These are phyloP conservation scores for Lasiosphaeris hirsuta DNA, from an alignment of 495 filamentous ascomycete species.

Conservation along the genomic window DNA sequence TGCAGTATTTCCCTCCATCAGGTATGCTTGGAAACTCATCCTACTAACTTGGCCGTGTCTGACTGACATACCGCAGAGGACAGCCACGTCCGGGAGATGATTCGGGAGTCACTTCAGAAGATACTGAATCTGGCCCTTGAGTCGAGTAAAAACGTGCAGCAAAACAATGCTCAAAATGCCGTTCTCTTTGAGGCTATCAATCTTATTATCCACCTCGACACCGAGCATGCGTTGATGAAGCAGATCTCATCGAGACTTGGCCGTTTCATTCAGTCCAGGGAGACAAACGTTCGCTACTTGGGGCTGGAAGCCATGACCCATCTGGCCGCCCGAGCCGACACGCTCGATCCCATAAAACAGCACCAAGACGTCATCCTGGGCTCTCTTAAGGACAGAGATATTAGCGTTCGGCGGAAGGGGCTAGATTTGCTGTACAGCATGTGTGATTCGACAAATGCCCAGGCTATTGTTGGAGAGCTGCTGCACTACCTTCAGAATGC, in stretches of 20 bases:
- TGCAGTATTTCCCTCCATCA: conserved; percentile 96
- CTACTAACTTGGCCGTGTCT: background rate
- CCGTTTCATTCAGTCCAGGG: conserved; percentile 93
- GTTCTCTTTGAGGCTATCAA: conserved; percentile 99
- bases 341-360: conserved; percentile 95
- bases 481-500: conserved; percentile 92
- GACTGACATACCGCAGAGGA: conserved; percentile 62
- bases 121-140: conserved; percentile 89
- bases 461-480: conserved; percentile 88
- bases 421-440: conserved; percentile 98
- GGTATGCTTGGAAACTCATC: conserved; percentile 50
- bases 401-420: conserved; percentile 93
- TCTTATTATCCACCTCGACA: conserved; percentile 97
- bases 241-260: conserved; percentile 93
- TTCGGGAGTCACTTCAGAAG: conserved; percentile 85
- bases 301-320: conserved; percentile 98
- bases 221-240: conserved; percentile 91
- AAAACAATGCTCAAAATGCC: conserved; percentile 98
- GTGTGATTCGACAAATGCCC: conserved; percentile 92
- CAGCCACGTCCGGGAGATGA: conserved; percentile 83
- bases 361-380: conserved; percentile 95
- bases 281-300: conserved; percentile 97
- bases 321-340: conserved; percentile 90
- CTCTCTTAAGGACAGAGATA: conserved; percentile 91
- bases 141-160: conserved; percentile 96